phyloP scores from a whole-genome alignment of 176 grass and related monocot species.

The Phragmites australis region DNA sequence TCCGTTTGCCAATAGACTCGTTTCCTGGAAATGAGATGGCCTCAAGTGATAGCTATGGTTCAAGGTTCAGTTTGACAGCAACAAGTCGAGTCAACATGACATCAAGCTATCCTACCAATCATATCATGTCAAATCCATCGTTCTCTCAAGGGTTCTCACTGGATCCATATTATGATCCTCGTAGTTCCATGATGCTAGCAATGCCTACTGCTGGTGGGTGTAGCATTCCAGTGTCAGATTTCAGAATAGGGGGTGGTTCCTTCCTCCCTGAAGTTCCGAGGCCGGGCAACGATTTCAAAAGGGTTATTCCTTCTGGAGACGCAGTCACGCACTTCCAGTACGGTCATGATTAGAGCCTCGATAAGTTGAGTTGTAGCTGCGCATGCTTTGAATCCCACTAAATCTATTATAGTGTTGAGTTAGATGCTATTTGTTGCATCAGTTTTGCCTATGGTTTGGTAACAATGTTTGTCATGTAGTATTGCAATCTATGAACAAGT shows the following conservation, averaged over 20 bases:
- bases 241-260: conserved; percentile 22
- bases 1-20: conserved; percentile 78
- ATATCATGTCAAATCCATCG: conserved; percentile 19
- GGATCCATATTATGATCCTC: conserved; percentile 28
- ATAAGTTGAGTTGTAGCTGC: conserved; percentile 20
- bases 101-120: conserved; percentile 39
- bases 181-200: conserved; percentile 13
- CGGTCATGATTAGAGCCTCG: conserved; percentile 32
- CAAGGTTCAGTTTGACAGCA: conserved; percentile 48
- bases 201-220: conserved; percentile 33
- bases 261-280: conserved; percentile 33
- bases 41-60: conserved; percentile 28
- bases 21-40: conserved; percentile 34
- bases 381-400: conserved; percentile 20
- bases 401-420: conserved; percentile 11
- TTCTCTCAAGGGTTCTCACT: conserved; percentile 24
- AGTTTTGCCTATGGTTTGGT: conserved; percentile 20
- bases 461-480: conserved; percentile 4
- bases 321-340: conserved; percentile 31
- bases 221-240: conserved; percentile 42
- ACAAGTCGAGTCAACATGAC: conserved; percentile 2
- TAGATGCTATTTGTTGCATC: background rate
- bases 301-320: conserved; percentile 40
- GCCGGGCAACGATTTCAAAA: conserved; percentile 32
- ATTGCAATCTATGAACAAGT: conserved; percentile 17